These are phyloP conservation scores for Fusarium temperatum DNA, from an alignment of 2,329 filamentous ascomycete species.

Conservation along the genomic window DNA sequence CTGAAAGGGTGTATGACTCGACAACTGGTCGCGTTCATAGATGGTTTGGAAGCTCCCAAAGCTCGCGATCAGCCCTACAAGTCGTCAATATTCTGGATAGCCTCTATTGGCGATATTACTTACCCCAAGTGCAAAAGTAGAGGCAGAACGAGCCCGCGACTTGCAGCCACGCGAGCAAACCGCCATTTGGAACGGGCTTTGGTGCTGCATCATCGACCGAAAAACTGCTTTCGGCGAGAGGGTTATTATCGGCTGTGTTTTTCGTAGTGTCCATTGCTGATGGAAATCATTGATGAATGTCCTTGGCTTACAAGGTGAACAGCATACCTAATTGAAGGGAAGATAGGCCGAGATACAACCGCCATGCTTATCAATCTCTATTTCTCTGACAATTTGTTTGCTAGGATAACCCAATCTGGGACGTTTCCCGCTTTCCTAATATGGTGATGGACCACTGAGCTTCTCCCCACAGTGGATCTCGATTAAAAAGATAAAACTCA, in stretches of 20 bases:
- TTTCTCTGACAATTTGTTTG: background rate
- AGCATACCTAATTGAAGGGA: background rate
- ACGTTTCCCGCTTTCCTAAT: background rate
- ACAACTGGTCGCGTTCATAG: slow-evolving; percentile 26
- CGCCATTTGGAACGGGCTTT: slow-evolving; percentile 17
- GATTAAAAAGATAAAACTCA: background rate
- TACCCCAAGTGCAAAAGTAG: slow-evolving; percentile 40
- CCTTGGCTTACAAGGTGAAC: background rate
- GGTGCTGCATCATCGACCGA: background rate
- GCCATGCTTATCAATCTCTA: background rate
- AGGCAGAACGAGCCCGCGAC: slow-evolving; percentile 35
- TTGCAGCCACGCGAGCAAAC: slow-evolving; percentile 34
- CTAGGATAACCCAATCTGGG: background rate
- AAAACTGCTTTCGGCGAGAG: background rate
- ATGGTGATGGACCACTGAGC: background rate
- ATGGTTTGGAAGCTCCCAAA: slow-evolving; percentile 41
- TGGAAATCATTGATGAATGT: background rate
- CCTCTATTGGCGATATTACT: background rate
- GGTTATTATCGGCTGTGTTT: background rate
- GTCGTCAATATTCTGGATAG: too few relatives aligned
- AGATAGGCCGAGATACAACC: background rate
- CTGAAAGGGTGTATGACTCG: slow-evolving; percentile 17
- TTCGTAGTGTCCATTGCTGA: background rate
- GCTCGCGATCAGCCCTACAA: slow-evolving; percentile 23
- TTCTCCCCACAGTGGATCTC: background rate